phyloP scores from a whole-genome alignment of 2,329 filamentous ascomycete genomes.

The Talaromyces sp. region DNA sequence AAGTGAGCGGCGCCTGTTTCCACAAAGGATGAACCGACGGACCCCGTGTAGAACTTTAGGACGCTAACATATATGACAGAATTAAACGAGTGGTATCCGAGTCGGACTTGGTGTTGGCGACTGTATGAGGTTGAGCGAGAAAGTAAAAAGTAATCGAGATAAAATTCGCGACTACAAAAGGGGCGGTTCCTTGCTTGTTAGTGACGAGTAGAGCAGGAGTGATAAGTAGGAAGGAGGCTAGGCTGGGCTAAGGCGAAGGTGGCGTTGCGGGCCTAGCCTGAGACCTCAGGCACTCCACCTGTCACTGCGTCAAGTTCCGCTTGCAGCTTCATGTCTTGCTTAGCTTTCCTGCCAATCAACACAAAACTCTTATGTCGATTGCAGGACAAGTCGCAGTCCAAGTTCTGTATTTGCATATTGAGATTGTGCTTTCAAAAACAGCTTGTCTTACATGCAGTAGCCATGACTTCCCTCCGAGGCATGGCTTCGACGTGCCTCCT shows the following conservation, averaged over 20 bases:
- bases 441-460: slow-evolving; percentile 1
- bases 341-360: not conserved
- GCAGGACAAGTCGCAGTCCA: not conserved
- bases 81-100: slow-evolving; percentile 9
- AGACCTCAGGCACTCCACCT: slow-evolving; percentile 2
- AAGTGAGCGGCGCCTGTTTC: slow-evolving; percentile 8
- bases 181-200: slow-evolving; percentile 4
- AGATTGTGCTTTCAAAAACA: not conserved
- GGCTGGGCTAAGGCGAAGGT: not conserved
- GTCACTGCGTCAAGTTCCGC: not conserved
- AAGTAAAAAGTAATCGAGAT: not conserved
- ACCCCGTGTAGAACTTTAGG: not conserved
- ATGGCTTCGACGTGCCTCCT: slow-evolving; percentile 9
- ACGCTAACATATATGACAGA: not conserved
- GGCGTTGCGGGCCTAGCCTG: slow-evolving; percentile 2
- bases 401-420: not conserved
- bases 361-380: not conserved
- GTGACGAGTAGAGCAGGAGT: not conserved
- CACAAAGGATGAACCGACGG: not conserved
- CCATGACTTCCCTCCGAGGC: slow-evolving; percentile 15
- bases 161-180: slow-evolving; percentile 5
- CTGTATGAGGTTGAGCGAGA: not conserved
- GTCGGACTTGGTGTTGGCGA: not conserved
- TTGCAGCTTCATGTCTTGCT: not conserved
- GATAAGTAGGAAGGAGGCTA: not conserved